A percentile compares a stretch with the other conserved stretches of the same genome.
Conservation (phyloP, 352 stramenopile genomes). For the Phytophthora constricta region DNA sequence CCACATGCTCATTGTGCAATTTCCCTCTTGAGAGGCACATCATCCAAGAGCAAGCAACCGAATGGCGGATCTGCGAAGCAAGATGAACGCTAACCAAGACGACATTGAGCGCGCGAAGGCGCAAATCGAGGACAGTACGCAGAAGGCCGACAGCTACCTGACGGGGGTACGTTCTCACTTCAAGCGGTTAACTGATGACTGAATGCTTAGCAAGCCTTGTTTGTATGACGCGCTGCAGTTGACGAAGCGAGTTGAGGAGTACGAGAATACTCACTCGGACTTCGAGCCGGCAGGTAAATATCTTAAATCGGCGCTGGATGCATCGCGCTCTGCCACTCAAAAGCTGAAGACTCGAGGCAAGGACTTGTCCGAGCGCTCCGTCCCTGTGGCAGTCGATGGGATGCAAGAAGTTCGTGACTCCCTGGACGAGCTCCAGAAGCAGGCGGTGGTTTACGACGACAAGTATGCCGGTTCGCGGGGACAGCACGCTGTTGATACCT, state of each 20-base stretch:
- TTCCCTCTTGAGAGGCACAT: conserved; percentile 24
- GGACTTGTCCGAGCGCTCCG: conserved; percentile 47
- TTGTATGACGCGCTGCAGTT: conserved; percentile 35
- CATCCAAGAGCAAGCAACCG: conserved; percentile 4
- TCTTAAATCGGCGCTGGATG: conserved; percentile 46
- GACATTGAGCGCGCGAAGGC: conserved; percentile 56
- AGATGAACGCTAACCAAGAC: conserved; percentile 47
- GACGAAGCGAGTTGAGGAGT: conserved; percentile 63
- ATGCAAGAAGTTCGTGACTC: conserved; percentile 51
- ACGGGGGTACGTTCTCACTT: conserved; percentile 43
- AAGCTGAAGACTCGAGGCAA: conserved; percentile 45
- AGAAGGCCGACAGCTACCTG: conserved; percentile 67
- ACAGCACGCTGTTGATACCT: conserved; percentile 26
- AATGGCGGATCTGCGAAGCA: conserved; percentile 39
- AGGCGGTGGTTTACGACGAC: conserved; percentile 58
- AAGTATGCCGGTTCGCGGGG: conserved; percentile 53
- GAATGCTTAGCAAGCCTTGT: background rate
- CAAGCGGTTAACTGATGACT: too few relatives aligned
- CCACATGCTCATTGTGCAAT: conserved; percentile 34
- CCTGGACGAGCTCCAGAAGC: conserved; percentile 45
- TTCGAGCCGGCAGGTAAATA: conserved; percentile 55
- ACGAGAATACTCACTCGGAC: conserved; percentile 54
- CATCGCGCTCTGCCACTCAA: conserved; percentile 41
- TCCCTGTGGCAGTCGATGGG: conserved; percentile 52
- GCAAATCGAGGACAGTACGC: conserved; percentile 55